Percentiles rank a stretch among this genome's conserved stretches.
These are phyloP conservation scores for Benincasa hispida DNA, from an alignment of 306 rosid species.

Conservation along the genomic window DNA sequence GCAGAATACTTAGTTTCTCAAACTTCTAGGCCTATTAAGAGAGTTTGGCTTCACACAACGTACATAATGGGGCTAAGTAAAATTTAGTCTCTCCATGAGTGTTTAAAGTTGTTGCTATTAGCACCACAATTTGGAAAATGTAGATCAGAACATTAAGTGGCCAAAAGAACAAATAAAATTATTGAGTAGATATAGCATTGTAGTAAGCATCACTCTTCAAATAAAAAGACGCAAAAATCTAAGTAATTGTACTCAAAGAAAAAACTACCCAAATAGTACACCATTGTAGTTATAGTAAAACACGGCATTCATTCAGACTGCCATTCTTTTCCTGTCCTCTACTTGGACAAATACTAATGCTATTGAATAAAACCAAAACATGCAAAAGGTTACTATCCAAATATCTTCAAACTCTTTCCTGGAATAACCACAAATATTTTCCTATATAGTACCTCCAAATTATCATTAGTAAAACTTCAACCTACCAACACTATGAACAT, in stretches of 20 bases:
- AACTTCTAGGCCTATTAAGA: conserved; percentile 67
- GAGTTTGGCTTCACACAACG: conserved; percentile 97
- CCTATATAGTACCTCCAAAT: no score
- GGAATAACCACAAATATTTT: no score
- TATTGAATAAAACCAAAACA: neutral
- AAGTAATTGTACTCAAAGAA: no score
- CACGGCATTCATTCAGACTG: neutral
- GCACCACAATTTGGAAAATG: no score
- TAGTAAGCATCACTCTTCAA: no score
- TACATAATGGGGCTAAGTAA: conserved; percentile 89
- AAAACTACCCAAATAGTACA: neutral
- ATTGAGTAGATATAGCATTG: no score
- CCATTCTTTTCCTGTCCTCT: neutral
- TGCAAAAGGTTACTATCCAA: neutral
- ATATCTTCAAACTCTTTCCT: no score
- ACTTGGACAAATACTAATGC: neutral
- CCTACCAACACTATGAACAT: neutral
- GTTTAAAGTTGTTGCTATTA: no score
- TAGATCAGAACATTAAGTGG: no score
- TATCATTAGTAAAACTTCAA: neutral
- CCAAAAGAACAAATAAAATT: no score
- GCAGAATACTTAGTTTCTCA: conserved; percentile 75
- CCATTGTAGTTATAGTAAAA: neutral
- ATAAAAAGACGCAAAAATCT: no score
- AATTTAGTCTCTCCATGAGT: no score